phyloP scores from a whole-genome alignment of 495 filamentous ascomycete species.

The Aspergillus campestris region DNA sequence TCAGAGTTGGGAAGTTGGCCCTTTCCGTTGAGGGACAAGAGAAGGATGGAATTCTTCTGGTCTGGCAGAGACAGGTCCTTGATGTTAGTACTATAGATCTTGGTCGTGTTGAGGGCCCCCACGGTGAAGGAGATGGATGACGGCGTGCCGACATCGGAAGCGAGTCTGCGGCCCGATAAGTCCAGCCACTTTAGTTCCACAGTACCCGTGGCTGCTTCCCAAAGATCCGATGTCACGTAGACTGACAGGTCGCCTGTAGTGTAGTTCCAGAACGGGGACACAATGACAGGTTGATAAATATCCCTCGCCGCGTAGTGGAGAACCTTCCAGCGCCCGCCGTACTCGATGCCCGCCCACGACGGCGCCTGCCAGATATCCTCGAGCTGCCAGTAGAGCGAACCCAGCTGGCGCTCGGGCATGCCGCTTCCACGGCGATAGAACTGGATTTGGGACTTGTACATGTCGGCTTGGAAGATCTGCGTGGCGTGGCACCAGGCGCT shows the following conservation, averaged over 20 bases:
- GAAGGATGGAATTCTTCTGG: slow-evolving; percentile 41
- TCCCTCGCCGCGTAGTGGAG: slow-evolving; percentile 54
- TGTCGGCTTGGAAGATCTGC: slow-evolving; percentile 61
- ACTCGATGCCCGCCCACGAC: slow-evolving; percentile 58
- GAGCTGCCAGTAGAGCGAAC: slow-evolving; percentile 60
- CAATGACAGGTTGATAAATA: slow-evolving; percentile 51
- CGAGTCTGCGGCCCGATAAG: slow-evolving; percentile 26
- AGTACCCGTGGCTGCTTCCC: slow-evolving; percentile 24
- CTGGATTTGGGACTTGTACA: slow-evolving; percentile 55
- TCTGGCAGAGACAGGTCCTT: slow-evolving; percentile 26
- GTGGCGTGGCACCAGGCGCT: slow-evolving; percentile 61
- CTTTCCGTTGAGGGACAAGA: slow-evolving; percentile 44
- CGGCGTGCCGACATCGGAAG: slow-evolving; percentile 24
- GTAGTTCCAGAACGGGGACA: slow-evolving; percentile 54
- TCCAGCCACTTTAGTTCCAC: slow-evolving; percentile 34
- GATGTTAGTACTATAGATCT: slow-evolving; percentile 38
- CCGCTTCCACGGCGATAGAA: slow-evolving; percentile 59
- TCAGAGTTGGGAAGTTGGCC: slow-evolving; percentile 48
- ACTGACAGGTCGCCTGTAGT: slow-evolving; percentile 46
- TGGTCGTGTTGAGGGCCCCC: slow-evolving; percentile 53
- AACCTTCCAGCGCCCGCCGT: slow-evolving; percentile 57
- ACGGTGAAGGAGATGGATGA: slow-evolving; percentile 38
- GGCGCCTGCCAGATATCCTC: slow-evolving; percentile 66
- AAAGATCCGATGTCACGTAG: slow-evolving; percentile 47
- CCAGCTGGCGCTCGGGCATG: slow-evolving; percentile 51